Evolutionary conservation across 2,329 filamentous ascomycete genomes (phyloP).

Genomic region (Aspergillus glaucus): DNA sequence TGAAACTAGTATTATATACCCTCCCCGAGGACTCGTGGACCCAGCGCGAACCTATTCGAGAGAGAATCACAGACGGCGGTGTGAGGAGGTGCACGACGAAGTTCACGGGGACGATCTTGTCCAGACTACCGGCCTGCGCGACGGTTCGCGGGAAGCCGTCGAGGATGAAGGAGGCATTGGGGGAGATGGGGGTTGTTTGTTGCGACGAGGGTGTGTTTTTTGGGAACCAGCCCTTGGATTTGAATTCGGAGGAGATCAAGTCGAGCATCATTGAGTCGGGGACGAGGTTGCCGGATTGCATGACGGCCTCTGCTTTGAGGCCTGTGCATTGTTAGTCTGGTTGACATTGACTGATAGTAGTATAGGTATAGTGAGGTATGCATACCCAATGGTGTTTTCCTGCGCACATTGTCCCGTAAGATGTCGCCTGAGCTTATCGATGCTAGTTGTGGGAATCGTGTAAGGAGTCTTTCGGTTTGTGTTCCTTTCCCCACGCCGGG

Average conservation of each 20-base stretch:
- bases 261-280: constrained; percentile 86
- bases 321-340: constrained; percentile 46
- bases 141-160: constrained; percentile 94
- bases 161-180: constrained; percentile 82
- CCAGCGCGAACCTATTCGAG: constrained; percentile 87
- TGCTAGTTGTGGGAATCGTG: constrained; percentile 79
- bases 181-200: constrained; percentile 52
- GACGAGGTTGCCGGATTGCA: constrained; percentile 84
- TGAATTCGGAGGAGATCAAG: constrained; percentile 85
- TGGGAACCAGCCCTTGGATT: constrained; percentile 74
- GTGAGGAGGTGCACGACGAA: constrained; percentile 82
- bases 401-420: constrained; percentile 85
- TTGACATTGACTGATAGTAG: background rate
- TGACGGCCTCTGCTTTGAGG: constrained; percentile 81
- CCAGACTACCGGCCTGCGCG: constrained; percentile 68
- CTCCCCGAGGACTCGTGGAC: constrained; percentile 85
- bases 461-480: constrained; percentile 81
- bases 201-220: constrained; percentile 36
- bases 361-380: background rate
- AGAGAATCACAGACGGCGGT: constrained; percentile 76
- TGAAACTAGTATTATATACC: constrained; percentile 93
- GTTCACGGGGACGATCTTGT: constrained; percentile 85
- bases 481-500: constrained; percentile 98
- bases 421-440: constrained; percentile 93
- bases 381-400: constrained; percentile 75